Conservation (phyloP, 2,329 filamentous ascomycete genomes). For the Rutstroemia sp. region DNA sequence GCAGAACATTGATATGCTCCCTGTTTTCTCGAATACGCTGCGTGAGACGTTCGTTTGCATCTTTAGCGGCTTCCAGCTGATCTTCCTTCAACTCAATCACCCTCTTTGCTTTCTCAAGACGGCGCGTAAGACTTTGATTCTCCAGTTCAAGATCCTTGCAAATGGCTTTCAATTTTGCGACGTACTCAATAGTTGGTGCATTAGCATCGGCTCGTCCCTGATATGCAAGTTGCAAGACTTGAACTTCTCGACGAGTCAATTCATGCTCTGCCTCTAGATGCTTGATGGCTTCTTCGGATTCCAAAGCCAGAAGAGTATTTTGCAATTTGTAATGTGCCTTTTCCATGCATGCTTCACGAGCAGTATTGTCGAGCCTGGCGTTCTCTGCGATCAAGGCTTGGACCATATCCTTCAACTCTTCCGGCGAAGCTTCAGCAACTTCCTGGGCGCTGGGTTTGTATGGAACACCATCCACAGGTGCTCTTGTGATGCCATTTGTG, state of each 20-base stretch:
- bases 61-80: constrained; percentile 59
- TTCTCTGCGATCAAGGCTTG: constrained; percentile 48
- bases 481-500: constrained; percentile 19
- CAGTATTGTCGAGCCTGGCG: constrained; percentile 37
- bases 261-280: constrained; percentile 86
- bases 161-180: constrained; percentile 56
- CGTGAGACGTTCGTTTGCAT: constrained; percentile 71
- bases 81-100: constrained; percentile 73
- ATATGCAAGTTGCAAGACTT: constrained; percentile 68
- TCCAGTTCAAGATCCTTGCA: constrained; percentile 61
- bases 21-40: constrained; percentile 84
- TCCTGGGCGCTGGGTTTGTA: constrained; percentile 38
- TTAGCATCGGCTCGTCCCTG: constrained; percentile 47
- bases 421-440: constrained; percentile 44
- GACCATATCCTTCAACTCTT: constrained; percentile 51
- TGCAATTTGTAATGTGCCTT: constrained; percentile 88
- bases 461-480: constrained; percentile 1
- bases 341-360: constrained; percentile 70
- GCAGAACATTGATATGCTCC: constrained; percentile 74
- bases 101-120: constrained; percentile 67
- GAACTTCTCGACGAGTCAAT: constrained; percentile 81
- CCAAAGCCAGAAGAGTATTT: constrained; percentile 74
- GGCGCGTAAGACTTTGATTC: constrained; percentile 54
- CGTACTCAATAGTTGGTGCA: constrained; percentile 39
- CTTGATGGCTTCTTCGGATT: constrained; percentile 78